Base-by-base conservation (phyloP, 441 rosid genomes). In the Arabidopsis lyrata region DNA sequence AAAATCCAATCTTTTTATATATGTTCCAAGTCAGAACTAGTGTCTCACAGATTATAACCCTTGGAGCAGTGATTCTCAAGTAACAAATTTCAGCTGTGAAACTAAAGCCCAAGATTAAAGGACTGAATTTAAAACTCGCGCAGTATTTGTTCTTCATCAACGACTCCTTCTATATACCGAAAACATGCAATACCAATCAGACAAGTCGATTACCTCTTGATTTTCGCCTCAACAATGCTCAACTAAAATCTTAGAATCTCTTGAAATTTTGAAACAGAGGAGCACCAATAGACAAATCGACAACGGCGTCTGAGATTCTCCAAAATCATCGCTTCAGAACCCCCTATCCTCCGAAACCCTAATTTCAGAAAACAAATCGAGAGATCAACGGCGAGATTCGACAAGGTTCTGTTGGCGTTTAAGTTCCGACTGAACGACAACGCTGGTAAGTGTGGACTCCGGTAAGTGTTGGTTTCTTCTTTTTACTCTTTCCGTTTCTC, bases 21-120 rank as follows among this genome's bases (percentile, higher is more conserved):
- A 8, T 8, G 16, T 10, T 14, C 20, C 10, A 42, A 41, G 34
- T 20, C 1, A 14, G 14, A 20, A 60, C 13, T 60, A 13, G n/a
- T 18, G 47, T 20, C 47, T 16, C 24, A 38, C 48, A 35, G n/a
- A 18, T 35, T 16, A 14, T 2, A 34, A 16, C 4, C 27, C n/a
- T 57, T 58, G 2, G 5, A 18, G 31, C 11, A 38, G 18, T 56
- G 15, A 36, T 36, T 58, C 44, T 15, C 44, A 55, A 18, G 6
- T 35, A 27, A 53, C 35, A 6, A 27, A 27, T 27, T 14, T 15
- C 24, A 32, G 13, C n/a, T 55, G 38, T 57, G 64, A 59, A 59
- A 59, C 64, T 59, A 38, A 38, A 20, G 36, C 45, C 63, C n/a
- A 35, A 16, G 20, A 34, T 24, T n/a, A 10, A 34, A 57, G 44